Evolutionary conservation across 2,329 filamentous ascomycete genomes (phyloP).

Genomic region (Fusarium xylarioides): DNA sequence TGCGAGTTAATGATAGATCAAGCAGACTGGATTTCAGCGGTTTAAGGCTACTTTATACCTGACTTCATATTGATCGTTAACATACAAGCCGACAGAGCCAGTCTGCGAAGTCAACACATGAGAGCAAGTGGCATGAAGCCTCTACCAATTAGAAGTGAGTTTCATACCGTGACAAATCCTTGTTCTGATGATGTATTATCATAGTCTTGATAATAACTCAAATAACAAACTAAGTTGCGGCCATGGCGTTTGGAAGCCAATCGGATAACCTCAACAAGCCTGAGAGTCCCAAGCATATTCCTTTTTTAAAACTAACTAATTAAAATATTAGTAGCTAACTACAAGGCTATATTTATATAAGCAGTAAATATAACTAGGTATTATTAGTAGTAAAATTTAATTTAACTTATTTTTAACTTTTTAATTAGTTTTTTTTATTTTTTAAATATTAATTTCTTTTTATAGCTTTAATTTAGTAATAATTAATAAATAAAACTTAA

Average conservation of each 20-base stretch:
- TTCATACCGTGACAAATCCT: background rate
- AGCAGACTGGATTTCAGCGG: background rate
- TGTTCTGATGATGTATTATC: background rate
- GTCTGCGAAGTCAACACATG: too few relatives aligned
- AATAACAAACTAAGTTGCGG: rapidly evolving
- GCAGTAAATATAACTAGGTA: background rate
- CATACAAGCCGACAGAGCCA: too few relatives aligned
- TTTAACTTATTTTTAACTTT: background rate
- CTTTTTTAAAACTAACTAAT: background rate
- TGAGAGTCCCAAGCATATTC: background rate
- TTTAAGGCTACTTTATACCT: background rate
- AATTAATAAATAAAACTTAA: too few relatives aligned
- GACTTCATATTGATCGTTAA: rapidly evolving
- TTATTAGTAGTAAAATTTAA: background rate
- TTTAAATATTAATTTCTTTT: too few relatives aligned
- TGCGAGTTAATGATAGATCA: too few relatives aligned
- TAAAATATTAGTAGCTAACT: background rate
- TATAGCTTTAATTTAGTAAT: too few relatives aligned
- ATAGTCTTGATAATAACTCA: background rate
- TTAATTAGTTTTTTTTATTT: background rate
- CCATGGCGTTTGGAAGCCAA: background rate
- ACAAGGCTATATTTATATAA: background rate
- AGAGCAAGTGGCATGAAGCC: rapidly evolving
- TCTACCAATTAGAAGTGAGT: background rate
- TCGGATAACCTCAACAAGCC: background rate